Evolutionary conservation across 768 basidiomycete genomes (phyloP), one percentile per base, ranked within the genome.

Genomic region (Roridomyces roridus): DNA sequence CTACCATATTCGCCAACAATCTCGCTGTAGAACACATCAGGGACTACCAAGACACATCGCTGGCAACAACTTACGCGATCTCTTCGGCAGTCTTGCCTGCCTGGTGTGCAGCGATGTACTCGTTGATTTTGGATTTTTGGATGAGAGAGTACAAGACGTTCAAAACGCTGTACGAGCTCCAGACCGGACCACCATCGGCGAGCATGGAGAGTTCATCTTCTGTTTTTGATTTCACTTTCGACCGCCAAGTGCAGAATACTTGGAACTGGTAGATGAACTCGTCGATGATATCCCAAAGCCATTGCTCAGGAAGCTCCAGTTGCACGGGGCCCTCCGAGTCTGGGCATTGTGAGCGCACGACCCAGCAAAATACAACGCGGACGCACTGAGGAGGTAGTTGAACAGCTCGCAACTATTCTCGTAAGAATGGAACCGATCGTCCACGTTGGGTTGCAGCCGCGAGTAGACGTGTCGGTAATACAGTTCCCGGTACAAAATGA

Each of bases 251-350:
- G 63, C 93, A 92, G 76, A 97, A 98, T 1, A 91, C 91, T 70
- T 96, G 95, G 79, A 95, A 99, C 71, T 99, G 96, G 75, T 97
- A 99, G 65, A 98, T 96, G 70, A 96, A 96, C 66, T 96, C 94
- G 76, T 96, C 94, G 68, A 96, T 88, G 72, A 96, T 95, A 67
- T 96, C 94, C 94, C 96, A 98, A 8, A 99, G 75, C 96, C 96
- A 99, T 71, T 97, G 95, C 57, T 96, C 93, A 0, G 96, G 96
- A 21, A 99, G 86, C 59, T 96, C 88, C 46, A 98, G 86, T n/a
- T 87, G 74, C 0, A 98, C 94, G 2, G 96, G 96, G 0, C 91
- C 92, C 57, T 97, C 94, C 11, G 94, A 96, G 73, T 98, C 94
- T 94, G 64, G 8, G 25, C 10, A 43, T n/a, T n/a, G 18, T 49